Base-by-base conservation (phyloP, 345 rosid genomes). In the Eucalyptus cloeziana region DNA sequence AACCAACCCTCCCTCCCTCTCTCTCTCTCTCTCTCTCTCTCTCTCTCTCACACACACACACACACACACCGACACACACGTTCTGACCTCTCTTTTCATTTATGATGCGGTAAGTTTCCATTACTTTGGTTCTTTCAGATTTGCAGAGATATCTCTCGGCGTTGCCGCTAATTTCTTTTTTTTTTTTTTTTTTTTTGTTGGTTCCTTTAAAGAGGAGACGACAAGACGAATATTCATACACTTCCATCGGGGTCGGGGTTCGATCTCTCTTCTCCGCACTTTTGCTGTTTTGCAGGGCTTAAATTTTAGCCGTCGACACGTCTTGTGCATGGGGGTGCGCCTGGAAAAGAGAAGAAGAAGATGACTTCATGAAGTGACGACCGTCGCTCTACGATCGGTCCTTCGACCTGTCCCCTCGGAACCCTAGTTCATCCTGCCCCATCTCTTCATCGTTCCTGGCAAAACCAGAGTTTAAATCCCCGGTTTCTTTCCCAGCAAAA, bases 11-110 rank as follows among this genome's bases (percentile, higher is more conserved):
- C 51, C 10, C 87, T 86, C 3, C 3, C 62, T 31, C 87, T 0
- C n/a, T 6, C 50, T 5, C 45, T 25, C 67, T 60, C n/a, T 60
- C 64, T 58, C 62, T 9, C 27, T 52, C 56, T 54, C 60, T 21
- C 58, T 19, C 58, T 7, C 60, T 3, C 60, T 1, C 58, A 0
- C 11, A 10, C 30, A 5, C 31, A 10, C 64, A 0, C 7, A 21
- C 60, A 21, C 10, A 4, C 67, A 1, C 62, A 24, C 24, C 19
- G 3, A 7, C 64, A 27, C 31, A 27, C 69, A 12, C 1, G 69
- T 27, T 60, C 2, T 60, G 31, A 60, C 69, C 31, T 60, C 69
- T 60, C 69, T 64, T 13, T 64, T n/a, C 76, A n/a, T 64, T n/a
- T 64, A n/a, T 64, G 37, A 64, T 14, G 76, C 76, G 2, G 76